Evolutionary conservation across 2,329 filamentous ascomycete species (phyloP), one percentile per base, ranked within the genome.

Genomic region (Leptographium wingfieldii): DNA sequence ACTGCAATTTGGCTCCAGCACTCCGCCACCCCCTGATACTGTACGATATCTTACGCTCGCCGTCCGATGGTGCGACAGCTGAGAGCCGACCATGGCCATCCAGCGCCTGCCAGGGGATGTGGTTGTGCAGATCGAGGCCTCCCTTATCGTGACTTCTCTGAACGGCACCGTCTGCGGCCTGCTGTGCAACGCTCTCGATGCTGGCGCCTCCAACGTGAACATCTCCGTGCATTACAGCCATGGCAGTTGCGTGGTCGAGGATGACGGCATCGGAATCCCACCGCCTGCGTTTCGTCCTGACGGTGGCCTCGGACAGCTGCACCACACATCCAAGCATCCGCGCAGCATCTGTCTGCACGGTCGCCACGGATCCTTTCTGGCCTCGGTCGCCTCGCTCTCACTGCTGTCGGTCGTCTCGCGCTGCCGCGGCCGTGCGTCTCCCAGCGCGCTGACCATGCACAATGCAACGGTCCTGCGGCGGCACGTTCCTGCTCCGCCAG

Each of bases 141-240:
- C 92, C 0, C 83, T 84, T n/a, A 77, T 81, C 59, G 86, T 97
- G 66, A 87, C 84, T 1, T 87, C 84, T 53, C 76, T 97, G 38
- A 86, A 86, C 66, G 80, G 75, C 31, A 90, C 88, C 5, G 75
- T 89, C 16, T 76, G 83, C 59, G 88, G 87, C 54, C 78, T 97
- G 11, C 66, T 95, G 31, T 84, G 87, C 69, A 99, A 99, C 70
- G 83, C 90, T 0, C 77, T 99, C 14, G 94, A 99, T 74, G 90
- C 91, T 4, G 74, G 76, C 54, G 86, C 92, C 19, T 79, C 77
- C 40, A 87, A 79, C 59, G 73, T 96, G 63, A 81, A 81, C 58
- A 76, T 95, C 59, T 80, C 78, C 1, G 76, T 96, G 27, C 88
- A 96, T 72, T 90, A 90, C 69, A 71, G 73, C 58, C 84, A 86